These are phyloP conservation scores for Globomyces sp. DNA, from an alignment of 371 early-diverging fungal species.

Conservation along the genomic window DNA sequence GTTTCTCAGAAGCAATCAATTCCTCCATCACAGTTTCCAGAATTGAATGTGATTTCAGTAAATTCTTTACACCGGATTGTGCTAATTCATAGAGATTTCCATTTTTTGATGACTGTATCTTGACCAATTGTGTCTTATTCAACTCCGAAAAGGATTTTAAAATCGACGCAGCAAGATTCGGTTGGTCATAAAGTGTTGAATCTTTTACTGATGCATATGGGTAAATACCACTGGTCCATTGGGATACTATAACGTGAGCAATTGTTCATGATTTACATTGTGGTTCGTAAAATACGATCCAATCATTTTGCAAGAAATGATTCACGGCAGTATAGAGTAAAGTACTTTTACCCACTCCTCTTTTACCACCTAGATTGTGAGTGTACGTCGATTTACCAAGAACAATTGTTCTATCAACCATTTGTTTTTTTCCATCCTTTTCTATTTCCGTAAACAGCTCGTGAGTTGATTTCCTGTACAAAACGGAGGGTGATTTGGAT, in stretches of 20 bases:
- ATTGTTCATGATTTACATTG: neutral
- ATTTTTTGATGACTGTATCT: slow-evolving; percentile 1
- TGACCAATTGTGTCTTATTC: neutral
- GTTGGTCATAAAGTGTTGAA: slow-evolving; percentile 2
- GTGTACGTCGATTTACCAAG: slow-evolving; percentile 1
- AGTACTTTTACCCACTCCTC: slow-evolving; percentile 6
- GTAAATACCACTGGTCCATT: slow-evolving; percentile 16
- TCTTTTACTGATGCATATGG: neutral
- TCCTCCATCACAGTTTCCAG: slow-evolving; percentile 2
- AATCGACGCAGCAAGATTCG: neutral
- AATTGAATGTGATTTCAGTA: neutral
- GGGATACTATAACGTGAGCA: neutral
- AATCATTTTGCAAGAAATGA: slow-evolving; percentile 2
- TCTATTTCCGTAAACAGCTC: neutral
- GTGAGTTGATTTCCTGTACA: neutral
- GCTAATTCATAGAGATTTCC: slow-evolving; percentile 5
- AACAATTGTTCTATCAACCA: neutral
- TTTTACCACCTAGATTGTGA: neutral
- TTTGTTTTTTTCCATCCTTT: neutral
- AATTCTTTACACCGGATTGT: slow-evolving; percentile 1
- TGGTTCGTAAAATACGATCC: slow-evolving; percentile 10
- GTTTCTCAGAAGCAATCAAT: neutral
- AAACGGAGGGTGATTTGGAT: neutral
- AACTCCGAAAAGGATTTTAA: neutral
- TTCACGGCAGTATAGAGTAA: neutral